phyloP scores from a whole-genome alignment of 1,139 yeast genomes.

The Scheffersomyces illinoinensis region DNA sequence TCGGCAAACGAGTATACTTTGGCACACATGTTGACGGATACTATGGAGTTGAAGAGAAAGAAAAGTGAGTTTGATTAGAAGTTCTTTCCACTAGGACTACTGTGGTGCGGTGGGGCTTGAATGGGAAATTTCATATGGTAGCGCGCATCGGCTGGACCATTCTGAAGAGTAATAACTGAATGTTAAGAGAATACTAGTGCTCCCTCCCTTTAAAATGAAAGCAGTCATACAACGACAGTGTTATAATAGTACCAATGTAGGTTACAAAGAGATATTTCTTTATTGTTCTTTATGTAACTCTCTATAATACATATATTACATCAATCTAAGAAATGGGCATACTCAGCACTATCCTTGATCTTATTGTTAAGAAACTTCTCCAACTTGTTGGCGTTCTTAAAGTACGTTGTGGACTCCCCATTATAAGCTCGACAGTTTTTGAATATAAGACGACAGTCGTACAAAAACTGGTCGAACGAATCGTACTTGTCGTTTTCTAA shows the following conservation, averaged over 20 bases:
- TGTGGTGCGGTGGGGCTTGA: background rate
- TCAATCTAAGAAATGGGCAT: slow-evolving; percentile 44
- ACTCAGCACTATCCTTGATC: slow-evolving; percentile 81
- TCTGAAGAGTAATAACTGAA: background rate
- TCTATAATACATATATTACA: background rate
- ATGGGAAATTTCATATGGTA: background rate
- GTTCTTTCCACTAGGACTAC: background rate
- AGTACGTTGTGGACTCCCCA: slow-evolving; percentile 87
- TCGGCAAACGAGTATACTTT: slow-evolving; percentile 54
- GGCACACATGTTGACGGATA: slow-evolving; percentile 21
- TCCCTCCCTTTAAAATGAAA: no score
- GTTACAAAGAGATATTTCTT: background rate
- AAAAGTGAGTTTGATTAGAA: background rate
- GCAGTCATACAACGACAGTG: no score
- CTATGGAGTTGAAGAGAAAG: background rate
- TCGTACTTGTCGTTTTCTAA: slow-evolving; percentile 90
- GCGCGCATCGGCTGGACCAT: background rate
- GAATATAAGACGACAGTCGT: slow-evolving; percentile 83
- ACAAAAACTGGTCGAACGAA: slow-evolving; percentile 85
- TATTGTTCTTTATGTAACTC: background rate
- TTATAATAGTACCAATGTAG: no score
- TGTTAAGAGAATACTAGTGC: no score
- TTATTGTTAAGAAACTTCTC: slow-evolving; percentile 84
- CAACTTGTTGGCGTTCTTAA: slow-evolving; percentile 84
- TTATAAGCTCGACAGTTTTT: slow-evolving; percentile 89